Percentiles rank a stretch among this genome's conserved stretches.
These are phyloP conservation scores for Sugiyamaella neomexicana DNA, from an alignment of 1,139 yeast species.

Conservation along the genomic window DNA sequence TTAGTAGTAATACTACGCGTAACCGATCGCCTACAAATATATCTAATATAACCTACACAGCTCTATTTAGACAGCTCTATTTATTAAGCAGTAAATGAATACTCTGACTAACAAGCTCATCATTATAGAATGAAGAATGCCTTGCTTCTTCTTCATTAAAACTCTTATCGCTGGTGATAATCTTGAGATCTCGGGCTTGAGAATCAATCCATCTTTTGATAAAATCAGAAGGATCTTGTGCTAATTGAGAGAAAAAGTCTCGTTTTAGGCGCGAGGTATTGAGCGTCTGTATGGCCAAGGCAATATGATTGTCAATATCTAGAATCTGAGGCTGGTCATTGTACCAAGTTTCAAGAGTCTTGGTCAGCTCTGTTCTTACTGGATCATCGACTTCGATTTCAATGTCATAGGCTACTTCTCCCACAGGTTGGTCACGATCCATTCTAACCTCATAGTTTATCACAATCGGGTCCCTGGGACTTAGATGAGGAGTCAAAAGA, in stretches of 20 bases:
- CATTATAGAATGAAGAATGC: slow-evolving; percentile 75
- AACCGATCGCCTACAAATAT: too few species aligned
- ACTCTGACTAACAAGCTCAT: slow-evolving; percentile 73
- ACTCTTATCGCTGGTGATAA: slow-evolving; percentile 82
- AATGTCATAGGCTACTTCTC: slow-evolving; percentile 77
- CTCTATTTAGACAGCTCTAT: too few species aligned
- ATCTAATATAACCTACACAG: not conserved
- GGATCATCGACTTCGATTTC: slow-evolving; percentile 61
- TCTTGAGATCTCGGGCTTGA: slow-evolving; percentile 72
- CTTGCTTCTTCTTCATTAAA: slow-evolving; percentile 89
- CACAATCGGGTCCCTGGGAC: slow-evolving; percentile 76
- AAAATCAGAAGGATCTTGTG: slow-evolving; percentile 75
- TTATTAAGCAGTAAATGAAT: slow-evolving; percentile 63
- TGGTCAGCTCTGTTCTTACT: slow-evolving; percentile 48
- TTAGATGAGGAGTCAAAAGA: slow-evolving; percentile 59
- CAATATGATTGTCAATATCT: slow-evolving; percentile 59
- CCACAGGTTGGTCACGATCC: slow-evolving; percentile 72
- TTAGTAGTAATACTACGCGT: too few species aligned
- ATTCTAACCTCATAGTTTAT: slow-evolving; percentile 75
- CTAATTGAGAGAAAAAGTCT: slow-evolving; percentile 71
- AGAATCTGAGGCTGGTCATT: slow-evolving; percentile 54
- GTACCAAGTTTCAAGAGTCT: slow-evolving; percentile 47
- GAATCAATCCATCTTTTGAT: slow-evolving; percentile 70
- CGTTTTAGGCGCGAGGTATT: slow-evolving; percentile 63
- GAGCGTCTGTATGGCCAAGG: slow-evolving; percentile 63